phyloP scores from a whole-genome alignment of 768 basidiomycete genomes.

The Clavaria fumosa region DNA sequence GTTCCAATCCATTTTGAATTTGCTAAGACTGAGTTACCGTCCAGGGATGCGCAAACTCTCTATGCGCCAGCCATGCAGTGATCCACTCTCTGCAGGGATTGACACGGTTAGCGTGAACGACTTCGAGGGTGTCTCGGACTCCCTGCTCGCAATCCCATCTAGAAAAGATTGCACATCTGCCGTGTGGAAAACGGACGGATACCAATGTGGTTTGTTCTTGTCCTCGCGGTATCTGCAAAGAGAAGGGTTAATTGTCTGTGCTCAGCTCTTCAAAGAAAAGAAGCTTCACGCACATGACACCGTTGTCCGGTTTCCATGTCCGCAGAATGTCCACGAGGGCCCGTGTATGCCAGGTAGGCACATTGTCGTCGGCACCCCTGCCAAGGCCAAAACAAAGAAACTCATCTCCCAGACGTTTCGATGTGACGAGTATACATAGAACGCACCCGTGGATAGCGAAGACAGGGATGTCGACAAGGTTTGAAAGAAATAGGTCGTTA shows the following conservation, averaged over 20 bases:
- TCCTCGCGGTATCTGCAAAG: conserved; percentile 48
- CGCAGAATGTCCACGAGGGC: conserved; percentile 44
- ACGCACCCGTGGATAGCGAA: conserved; percentile 68
- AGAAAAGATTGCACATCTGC: conserved; percentile 42
- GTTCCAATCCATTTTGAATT: too few relatives aligned
- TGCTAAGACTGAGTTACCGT: too few relatives aligned
- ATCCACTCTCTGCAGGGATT: conserved; percentile 50
- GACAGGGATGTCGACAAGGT: conserved; percentile 52
- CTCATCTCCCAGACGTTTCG: neutral
- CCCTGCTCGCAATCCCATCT: conserved; percentile 20
- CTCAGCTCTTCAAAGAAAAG: neutral
- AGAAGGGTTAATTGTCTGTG: conserved; percentile 1
- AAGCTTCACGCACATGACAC: conserved; percentile 31
- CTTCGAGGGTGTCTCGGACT: too few relatives aligned
- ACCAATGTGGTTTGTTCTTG: conserved; percentile 54
- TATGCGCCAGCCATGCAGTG: conserved; percentile 58
- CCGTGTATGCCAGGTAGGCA: conserved; percentile 75
- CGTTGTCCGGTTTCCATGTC: conserved; percentile 36
- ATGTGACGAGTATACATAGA: conserved; percentile 3
- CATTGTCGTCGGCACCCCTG: conserved; percentile 72
- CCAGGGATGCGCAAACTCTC: conserved; percentile 47
- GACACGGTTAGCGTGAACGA: conserved; percentile 62
- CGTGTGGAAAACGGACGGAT: conserved; percentile 40
- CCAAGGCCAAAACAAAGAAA: neutral
- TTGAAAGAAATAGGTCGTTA: conserved; percentile 75